These are phyloP conservation scores for Gigaspora rosea DNA, from an alignment of 192 early-diverging fungal genomes.

Conservation along the genomic window DNA sequence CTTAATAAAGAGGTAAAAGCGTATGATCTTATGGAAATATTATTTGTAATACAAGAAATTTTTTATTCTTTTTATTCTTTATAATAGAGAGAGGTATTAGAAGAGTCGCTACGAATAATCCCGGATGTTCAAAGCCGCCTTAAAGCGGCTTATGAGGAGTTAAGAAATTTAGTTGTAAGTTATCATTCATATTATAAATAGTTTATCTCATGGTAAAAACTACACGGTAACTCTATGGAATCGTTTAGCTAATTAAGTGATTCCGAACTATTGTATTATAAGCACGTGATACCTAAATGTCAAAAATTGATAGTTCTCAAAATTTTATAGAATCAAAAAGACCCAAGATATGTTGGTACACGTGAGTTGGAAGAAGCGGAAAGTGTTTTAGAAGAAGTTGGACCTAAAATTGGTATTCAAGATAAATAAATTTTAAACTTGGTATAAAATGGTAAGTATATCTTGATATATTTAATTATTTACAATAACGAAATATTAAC, in stretches of 20 bases:
- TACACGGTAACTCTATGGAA: too few relatives aligned
- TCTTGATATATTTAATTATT: too few relatives aligned
- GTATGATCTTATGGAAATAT: not conserved
- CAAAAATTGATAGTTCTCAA: not conserved
- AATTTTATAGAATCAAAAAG: not conserved
- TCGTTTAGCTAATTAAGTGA: not conserved
- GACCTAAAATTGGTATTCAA: not conserved
- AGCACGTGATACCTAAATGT: not conserved
- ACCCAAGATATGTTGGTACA: not conserved
- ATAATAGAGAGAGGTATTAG: constrained; percentile 58
- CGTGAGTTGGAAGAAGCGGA: constrained; percentile 17
- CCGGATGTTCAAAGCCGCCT: constrained; percentile 59
- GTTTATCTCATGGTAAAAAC: too few relatives aligned
- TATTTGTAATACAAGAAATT: not conserved
- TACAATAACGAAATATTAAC: too few relatives aligned
- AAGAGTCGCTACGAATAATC: constrained; percentile 62
- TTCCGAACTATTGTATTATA: not conserved
- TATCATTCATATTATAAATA: not conserved
- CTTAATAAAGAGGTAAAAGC: constrained; percentile 61
- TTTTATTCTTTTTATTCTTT: constrained; percentile 4
- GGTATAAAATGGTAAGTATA: too few relatives aligned
- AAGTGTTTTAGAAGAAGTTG: constrained; percentile 7
- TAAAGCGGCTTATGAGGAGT: constrained; percentile 48
- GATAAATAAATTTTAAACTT: too few relatives aligned
- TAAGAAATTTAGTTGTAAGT: constrained; percentile 50